Percentiles rank a stretch among this genome's conserved stretches.
Conservation (phyloP, 768 basidiomycete genomes). For the Ramaria rubella region DNA sequence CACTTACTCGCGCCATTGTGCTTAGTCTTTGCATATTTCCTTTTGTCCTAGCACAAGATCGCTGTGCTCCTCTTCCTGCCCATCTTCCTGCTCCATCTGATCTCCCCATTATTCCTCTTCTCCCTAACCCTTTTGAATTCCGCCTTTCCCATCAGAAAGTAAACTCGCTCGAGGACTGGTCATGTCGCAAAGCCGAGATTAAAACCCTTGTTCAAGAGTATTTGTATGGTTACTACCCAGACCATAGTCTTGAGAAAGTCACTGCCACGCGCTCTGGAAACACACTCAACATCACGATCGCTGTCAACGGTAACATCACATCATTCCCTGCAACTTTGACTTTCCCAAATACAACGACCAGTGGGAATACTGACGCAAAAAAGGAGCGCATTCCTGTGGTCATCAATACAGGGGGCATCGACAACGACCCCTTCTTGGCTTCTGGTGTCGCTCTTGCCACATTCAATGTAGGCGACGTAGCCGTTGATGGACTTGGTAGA, state of each 20-base stretch:
- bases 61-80: too few relatives aligned
- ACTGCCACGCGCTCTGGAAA: neutral
- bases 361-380: too few relatives aligned
- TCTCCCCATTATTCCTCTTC: too few relatives aligned
- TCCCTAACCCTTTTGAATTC: too few relatives aligned
- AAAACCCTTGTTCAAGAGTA: constrained; percentile 3
- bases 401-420: constrained; percentile 1
- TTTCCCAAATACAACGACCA: neutral
- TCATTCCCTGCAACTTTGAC: neutral
- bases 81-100: too few relatives aligned
- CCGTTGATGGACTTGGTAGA: neutral
- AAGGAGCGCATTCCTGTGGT: neutral
- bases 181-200: constrained; percentile 5
- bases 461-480: constrained; percentile 1
- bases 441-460: constrained; percentile 2
- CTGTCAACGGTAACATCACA: neutral
- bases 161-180: constrained; percentile 3
- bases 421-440: neutral
- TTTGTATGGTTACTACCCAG: constrained; percentile 6
- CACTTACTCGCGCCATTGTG: too few relatives aligned
- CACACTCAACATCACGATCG: too few relatives aligned
- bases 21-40: too few relatives aligned
- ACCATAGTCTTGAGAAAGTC: too few relatives aligned
- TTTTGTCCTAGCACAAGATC: too few relatives aligned
- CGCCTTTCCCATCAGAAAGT: too few relatives aligned